Evolutionary conservation across 129 eudicot genomes (phyloP), one percentile per base, ranked within the genome.

Genomic region (Smallanthus sonchifolius): DNA sequence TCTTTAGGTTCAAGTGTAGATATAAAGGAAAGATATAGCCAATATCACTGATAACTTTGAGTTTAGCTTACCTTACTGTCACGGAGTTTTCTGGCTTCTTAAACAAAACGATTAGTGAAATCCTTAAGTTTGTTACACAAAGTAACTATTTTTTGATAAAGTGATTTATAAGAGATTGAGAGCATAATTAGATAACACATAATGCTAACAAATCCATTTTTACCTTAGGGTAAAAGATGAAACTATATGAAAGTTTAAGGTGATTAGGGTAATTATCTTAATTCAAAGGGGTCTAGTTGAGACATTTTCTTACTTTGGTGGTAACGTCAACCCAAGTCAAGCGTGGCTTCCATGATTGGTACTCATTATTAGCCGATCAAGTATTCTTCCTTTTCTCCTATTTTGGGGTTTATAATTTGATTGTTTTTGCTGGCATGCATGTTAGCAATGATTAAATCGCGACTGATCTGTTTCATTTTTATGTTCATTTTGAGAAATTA

Each of bases 351-450:
- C 65, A 55, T 72, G 28, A 55, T 69, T 69, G 63, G 34, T 69
- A 7, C 47, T 36, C 32, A 69, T 49, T 3, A 69, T 69, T 34
- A 72, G 66, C 39, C 54, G 67, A 72, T 72, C 76, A 56, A 72
- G 65, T 70, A 52, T 49, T 35, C 34, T n/a, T 15, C 45, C 48
- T 6, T 70, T 70, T 32, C 4, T 35, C 44, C 45, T 36, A 0
- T 2, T 16, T 16, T 51, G 16, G 61, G 11, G n/a, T 54, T 65
- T 37, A 38, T 11, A 37, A 38, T 65, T 49, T 49, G 13, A 35
- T 71, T 70, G 13, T 51, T 35, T 71, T 38, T 71, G 51, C 13
- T 17, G 75, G 66, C 66, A 71, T 71, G 75, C 66, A 71, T 54
- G 24, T 71, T 71, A 7, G 65, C 38, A 37, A 71, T 71, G 15